phyloP scores from a whole-genome alignment of 208 protist species.

The Acanthamoeba culbertsoni region DNA sequence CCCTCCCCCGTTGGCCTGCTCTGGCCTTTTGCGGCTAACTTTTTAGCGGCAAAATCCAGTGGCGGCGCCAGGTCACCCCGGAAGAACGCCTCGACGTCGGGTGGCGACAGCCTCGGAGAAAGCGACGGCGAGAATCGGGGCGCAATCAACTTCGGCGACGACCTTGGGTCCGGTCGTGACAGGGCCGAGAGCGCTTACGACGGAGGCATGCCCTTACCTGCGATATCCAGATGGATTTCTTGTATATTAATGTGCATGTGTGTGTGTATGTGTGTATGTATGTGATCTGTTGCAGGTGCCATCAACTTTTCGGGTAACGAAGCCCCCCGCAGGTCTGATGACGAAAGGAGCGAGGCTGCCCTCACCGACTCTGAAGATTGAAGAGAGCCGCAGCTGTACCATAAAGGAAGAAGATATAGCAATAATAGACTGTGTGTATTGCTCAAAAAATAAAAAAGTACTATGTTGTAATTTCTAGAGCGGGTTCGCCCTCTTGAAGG shows the following conservation, averaged over 20 bases:
- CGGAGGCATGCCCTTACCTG: neutral
- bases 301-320: slow-evolving; percentile 37
- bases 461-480: too few relatives aligned
- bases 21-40: neutral
- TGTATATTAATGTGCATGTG: neutral
- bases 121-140: neutral
- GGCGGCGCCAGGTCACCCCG: neutral
- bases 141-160: neutral
- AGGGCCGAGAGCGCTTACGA: neutral
- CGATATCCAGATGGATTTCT: neutral
- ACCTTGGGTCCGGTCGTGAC: neutral
- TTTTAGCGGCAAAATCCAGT: neutral
- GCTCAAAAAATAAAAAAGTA: too few relatives aligned
- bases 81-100: neutral
- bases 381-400: too few relatives aligned
- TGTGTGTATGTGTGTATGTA: neutral
- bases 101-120: neutral
- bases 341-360: neutral
- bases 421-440: too few relatives aligned
- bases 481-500: slow-evolving; percentile 21
- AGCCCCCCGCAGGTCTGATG: neutral
- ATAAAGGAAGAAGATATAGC: too few relatives aligned
- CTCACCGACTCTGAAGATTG: neutral
- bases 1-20: neutral
- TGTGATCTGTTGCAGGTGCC: neutral